These are phyloP conservation scores for Talaromyces ruber DNA, from an alignment of 495 filamentous ascomycete genomes.

Conservation along the genomic window DNA sequence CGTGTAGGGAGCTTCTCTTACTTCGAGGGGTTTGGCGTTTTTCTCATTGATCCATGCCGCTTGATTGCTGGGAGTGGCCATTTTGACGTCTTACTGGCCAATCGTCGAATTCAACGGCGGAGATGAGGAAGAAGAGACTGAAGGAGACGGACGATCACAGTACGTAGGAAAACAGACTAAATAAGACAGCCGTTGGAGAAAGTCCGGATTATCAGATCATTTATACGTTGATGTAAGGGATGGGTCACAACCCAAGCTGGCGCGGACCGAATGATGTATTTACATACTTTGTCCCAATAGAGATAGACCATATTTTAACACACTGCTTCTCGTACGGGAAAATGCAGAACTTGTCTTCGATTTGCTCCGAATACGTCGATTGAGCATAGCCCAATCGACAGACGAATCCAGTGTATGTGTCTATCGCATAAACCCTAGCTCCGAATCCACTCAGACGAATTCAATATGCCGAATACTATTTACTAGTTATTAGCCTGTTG, in stretches of 20 bases:
- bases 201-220: neutral
- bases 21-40: slow-evolving; percentile 20
- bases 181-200: neutral
- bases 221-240: neutral
- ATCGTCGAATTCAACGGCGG: neutral
- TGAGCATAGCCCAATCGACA: neutral
- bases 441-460: neutral
- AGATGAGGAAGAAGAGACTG: neutral
- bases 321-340: neutral
- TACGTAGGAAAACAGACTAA: neutral
- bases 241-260: neutral
- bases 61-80: slow-evolving; percentile 19
- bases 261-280: neutral
- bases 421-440: neutral
- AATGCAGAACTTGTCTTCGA: neutral
- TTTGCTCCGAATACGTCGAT: neutral
- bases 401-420: neutral
- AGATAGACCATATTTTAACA: neutral
- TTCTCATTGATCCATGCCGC: slow-evolving; percentile 27
- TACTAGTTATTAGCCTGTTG: neutral
- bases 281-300: neutral
- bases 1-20: slow-evolving; percentile 24
- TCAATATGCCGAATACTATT: neutral
- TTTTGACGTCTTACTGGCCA: neutral
- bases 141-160: neutral